Evolutionary conservation across 805 yeast genomes (phyloP).

Genomic region (Candida alai): DNA sequence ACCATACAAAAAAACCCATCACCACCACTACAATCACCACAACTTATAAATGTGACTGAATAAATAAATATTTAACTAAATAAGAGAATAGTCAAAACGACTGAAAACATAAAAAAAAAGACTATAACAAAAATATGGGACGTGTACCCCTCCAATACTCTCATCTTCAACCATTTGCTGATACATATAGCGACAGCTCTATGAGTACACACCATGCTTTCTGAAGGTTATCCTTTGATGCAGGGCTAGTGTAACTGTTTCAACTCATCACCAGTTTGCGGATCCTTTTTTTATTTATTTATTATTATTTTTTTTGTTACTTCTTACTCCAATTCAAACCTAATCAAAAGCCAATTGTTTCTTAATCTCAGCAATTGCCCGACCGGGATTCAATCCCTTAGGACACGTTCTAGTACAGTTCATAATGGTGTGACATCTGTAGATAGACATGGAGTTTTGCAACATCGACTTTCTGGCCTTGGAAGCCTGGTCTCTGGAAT

Average conservation of each 20-base stretch:
- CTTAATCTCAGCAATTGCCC: slow-evolving; percentile 95
- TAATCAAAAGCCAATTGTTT: slow-evolving; percentile 82
- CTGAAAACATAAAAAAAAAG: neutral
- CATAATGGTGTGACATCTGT: slow-evolving; percentile 99
- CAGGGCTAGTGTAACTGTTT: too few relatives aligned
- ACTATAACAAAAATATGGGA: neutral
- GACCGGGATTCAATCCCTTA: slow-evolving; percentile 97
- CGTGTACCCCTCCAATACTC: too few relatives aligned
- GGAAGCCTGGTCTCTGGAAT: slow-evolving; percentile 92
- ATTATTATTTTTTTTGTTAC: neutral
- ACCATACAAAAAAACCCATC: too few relatives aligned
- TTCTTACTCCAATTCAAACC: neutral
- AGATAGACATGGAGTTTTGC: slow-evolving; percentile 94
- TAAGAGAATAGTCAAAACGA: neutral
- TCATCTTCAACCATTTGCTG: too few relatives aligned
- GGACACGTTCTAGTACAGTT: slow-evolving; percentile 98
- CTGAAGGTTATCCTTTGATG: too few relatives aligned
- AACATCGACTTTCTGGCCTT: slow-evolving; percentile 78
- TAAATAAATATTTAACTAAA: slow-evolving; percentile 1
- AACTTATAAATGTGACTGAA: too few relatives aligned
- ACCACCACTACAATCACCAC: too few relatives aligned
- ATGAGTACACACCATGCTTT: too few relatives aligned
- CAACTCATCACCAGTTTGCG: too few relatives aligned
- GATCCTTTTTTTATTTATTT: neutral
- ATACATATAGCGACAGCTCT: too few relatives aligned